Evolutionary conservation across 2,329 filamentous ascomycete genomes (phyloP).

Genomic region (Huntiella omanensis): DNA sequence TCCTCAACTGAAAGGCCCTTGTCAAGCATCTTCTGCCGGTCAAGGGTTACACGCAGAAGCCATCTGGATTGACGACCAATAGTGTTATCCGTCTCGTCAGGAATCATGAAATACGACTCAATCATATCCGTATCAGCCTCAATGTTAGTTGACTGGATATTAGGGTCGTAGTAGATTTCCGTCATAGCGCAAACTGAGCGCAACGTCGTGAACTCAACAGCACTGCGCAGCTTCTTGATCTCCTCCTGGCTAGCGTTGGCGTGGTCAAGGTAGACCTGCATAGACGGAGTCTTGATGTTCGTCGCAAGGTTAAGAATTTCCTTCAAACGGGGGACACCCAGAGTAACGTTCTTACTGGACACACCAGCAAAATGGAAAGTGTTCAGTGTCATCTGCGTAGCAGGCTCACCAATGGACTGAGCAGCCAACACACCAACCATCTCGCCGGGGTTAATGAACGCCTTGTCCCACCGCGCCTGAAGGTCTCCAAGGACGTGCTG

Average conservation of each 20-base stretch:
- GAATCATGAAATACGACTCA: slow-evolving; percentile 43
- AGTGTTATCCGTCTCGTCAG: slow-evolving; percentile 55
- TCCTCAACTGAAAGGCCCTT: slow-evolving; percentile 85
- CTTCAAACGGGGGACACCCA: slow-evolving; percentile 97
- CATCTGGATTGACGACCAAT: slow-evolving; percentile 72
- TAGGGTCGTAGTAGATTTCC: slow-evolving; percentile 94
- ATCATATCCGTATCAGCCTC: slow-evolving; percentile 54
- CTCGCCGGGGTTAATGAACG: slow-evolving; percentile 79
- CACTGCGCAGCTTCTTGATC: slow-evolving; percentile 70
- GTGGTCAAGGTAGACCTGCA: slow-evolving; percentile 71
- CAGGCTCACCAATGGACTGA: slow-evolving; percentile 95
- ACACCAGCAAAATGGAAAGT: slow-evolving; percentile 99
- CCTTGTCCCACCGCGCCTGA: slow-evolving; percentile 69
- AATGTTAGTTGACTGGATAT: slow-evolving; percentile 70
- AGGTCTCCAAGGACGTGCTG: slow-evolving; percentile 83
- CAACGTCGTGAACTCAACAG: slow-evolving; percentile 85
- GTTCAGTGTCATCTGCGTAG: slow-evolving; percentile 98
- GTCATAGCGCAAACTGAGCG: slow-evolving; percentile 80
- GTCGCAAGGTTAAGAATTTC: slow-evolving; percentile 96
- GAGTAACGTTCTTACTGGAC: slow-evolving; percentile 96
- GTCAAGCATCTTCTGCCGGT: slow-evolving; percentile 85
- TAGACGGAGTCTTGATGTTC: slow-evolving; percentile 96
- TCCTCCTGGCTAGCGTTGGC: slow-evolving; percentile 50
- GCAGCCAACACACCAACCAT: slow-evolving; percentile 98
- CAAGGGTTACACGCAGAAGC: slow-evolving; percentile 83